Conservation (phyloP, 495 filamentous ascomycete genomes). For the Penicillium soppii region DNA sequence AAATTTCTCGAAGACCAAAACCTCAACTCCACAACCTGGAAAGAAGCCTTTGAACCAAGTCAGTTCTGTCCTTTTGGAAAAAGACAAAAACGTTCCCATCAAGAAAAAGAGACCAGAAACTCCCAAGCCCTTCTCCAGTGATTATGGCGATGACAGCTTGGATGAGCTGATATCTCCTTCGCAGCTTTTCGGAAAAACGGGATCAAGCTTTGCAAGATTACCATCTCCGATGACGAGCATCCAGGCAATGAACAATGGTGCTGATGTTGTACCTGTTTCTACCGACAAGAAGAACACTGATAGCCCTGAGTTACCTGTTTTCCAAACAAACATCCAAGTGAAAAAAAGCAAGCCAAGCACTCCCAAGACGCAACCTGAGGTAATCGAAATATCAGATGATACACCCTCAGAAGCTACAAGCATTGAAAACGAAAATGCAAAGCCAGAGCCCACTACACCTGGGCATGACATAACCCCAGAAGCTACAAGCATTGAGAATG, state of each 20-base stretch:
- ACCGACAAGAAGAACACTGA: neutral
- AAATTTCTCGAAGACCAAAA: neutral
- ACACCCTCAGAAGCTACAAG: neutral
- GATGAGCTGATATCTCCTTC: conserved; percentile 45
- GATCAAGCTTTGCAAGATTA: neutral
- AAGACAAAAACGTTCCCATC: neutral
- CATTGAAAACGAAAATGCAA: neutral
- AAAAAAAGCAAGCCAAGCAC: neutral
- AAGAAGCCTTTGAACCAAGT: neutral
- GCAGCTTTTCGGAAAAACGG: conserved; percentile 15
- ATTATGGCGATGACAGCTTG: conserved; percentile 35
- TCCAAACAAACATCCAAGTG: no score
- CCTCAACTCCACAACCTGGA: neutral
- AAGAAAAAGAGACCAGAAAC: neutral
- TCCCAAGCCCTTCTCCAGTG: conserved; percentile 25
- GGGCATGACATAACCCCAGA: conserved; percentile 1
- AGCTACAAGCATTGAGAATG: neutral
- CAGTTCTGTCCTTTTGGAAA: neutral
- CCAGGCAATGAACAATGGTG: neutral
- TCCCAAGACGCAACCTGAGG: neutral
- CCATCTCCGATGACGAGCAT: neutral
- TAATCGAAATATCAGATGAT: conserved; percentile 10
- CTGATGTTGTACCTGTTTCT: neutral
- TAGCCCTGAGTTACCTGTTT: neutral
- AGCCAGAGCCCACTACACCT: no score